Percentiles rank a stretch among this genome's conserved stretches.
Evolutionary conservation across 441 rosid species (phyloP).

Genomic region (Eutrema salsugineum): DNA sequence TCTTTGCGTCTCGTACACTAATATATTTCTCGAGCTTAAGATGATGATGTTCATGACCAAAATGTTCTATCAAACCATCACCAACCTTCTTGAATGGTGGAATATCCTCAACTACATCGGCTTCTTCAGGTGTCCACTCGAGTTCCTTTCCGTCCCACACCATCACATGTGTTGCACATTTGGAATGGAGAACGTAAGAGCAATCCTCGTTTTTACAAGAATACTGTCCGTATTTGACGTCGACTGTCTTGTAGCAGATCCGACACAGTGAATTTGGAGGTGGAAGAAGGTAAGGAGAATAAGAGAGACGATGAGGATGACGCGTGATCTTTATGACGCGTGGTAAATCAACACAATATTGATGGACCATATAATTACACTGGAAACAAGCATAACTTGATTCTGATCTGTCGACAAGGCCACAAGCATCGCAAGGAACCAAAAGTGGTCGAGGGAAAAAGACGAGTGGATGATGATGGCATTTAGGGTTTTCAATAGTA

Average conservation of each 20-base stretch:
- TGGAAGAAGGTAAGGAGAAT: background rate
- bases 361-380: background rate
- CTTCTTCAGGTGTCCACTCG: background rate
- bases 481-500: background rate
- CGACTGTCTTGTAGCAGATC: background rate
- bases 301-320: background rate
- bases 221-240: background rate
- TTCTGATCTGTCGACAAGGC: background rate
- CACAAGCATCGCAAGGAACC: slow-evolving; percentile 12
- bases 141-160: background rate
- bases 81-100: background rate
- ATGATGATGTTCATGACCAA: background rate
- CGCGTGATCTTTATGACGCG: background rate
- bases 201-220: background rate
- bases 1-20: background rate
- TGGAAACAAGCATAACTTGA: background rate
- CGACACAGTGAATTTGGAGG: background rate
- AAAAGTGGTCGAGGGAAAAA: background rate
- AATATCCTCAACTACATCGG: background rate
- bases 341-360: background rate
- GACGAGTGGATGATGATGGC: background rate
- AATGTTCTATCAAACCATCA: background rate
- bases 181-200: background rate
- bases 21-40: background rate
- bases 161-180: background rate